phyloP scores from a whole-genome alignment of 2,329 filamentous ascomycete genomes.

The Cadophora malorum region DNA sequence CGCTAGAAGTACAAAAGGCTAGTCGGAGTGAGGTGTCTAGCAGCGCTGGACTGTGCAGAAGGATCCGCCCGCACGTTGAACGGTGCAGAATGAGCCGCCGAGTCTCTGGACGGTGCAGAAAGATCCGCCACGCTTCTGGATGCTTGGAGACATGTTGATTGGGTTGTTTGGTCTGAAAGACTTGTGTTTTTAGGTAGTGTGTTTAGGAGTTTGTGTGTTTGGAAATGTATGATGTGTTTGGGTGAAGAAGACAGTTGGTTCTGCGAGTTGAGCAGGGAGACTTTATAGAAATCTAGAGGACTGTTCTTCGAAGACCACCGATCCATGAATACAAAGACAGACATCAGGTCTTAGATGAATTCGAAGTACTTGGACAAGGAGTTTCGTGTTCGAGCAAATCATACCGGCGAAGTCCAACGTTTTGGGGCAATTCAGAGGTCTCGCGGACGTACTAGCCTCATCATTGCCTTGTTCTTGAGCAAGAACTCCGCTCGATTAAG shows the following conservation, averaged over 20 bases:
- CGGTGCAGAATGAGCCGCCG: slow-evolving; percentile 11
- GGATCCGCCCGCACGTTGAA: slow-evolving; percentile 13
- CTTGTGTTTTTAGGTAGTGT: not conserved
- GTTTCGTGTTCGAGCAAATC: slow-evolving; percentile 5
- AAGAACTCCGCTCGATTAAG: not conserved
- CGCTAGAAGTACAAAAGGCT: slow-evolving; percentile 9
- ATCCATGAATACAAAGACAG: slow-evolving; percentile 1
- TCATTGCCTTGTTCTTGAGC: slow-evolving; percentile 8
- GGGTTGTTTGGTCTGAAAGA: not conserved
- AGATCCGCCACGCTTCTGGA: slow-evolving; percentile 11
- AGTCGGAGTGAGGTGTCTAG: slow-evolving; percentile 12
- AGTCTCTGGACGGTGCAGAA: slow-evolving; percentile 20
- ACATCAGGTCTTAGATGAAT: not conserved
- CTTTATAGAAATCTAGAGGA: slow-evolving; percentile 7
- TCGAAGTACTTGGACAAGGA: slow-evolving; percentile 3
- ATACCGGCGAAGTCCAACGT: not conserved
- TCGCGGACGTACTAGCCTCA: slow-evolving; percentile 10
- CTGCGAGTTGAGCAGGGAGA: not conserved
- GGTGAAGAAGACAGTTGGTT: not conserved
- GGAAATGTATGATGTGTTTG: slow-evolving; percentile 7
- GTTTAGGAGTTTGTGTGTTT: slow-evolving; percentile 15
- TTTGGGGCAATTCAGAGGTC: not conserved
- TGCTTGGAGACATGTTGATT: slow-evolving; percentile 15
- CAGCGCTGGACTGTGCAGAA: slow-evolving; percentile 18
- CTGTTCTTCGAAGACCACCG: not conserved